These are phyloP conservation scores for Madurella fahalii DNA, from an alignment of 2,329 filamentous ascomycete genomes.

Conservation along the genomic window DNA sequence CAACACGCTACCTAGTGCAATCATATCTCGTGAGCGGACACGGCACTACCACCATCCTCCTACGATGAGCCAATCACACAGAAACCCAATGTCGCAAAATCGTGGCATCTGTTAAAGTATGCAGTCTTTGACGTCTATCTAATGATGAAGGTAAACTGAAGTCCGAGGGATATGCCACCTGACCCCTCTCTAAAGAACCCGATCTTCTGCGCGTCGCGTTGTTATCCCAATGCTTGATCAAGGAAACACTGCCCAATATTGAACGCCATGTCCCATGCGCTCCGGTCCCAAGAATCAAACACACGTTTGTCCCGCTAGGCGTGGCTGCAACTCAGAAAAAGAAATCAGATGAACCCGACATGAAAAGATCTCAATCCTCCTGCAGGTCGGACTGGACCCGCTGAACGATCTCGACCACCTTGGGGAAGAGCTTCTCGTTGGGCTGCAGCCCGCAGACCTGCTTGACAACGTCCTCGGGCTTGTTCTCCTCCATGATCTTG, in stretches of 20 bases:
- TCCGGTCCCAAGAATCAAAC: neutral
- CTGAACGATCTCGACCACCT: slow-evolving; percentile 73
- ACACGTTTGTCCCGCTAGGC: neutral
- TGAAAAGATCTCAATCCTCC: slow-evolving; percentile 25
- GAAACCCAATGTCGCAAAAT: no score
- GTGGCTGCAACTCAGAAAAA: neutral
- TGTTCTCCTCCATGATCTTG: slow-evolving; percentile 73
- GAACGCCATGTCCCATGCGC: slow-evolving; percentile 13
- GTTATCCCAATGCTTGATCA: slow-evolving; percentile 1
- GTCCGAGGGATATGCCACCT: no score
- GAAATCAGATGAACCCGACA: slow-evolving; percentile 8
- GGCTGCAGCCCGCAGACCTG: slow-evolving; percentile 79
- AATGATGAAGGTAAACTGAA: neutral
- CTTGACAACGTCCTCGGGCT: slow-evolving; percentile 68
- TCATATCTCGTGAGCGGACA: no score
- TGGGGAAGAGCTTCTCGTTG: slow-evolving; percentile 70
- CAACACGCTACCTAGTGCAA: no score
- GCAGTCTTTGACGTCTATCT: neutral
- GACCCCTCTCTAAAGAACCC: slow-evolving; percentile 7
- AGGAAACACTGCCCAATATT: neutral
- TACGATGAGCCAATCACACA: no score
- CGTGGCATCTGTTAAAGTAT: neutral
- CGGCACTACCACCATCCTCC: no score
- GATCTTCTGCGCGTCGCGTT: slow-evolving; percentile 4
- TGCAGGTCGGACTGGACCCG: slow-evolving; percentile 67